Evolutionary conservation across 2,329 filamentous ascomycete species (phyloP), one percentile per base, ranked within the genome.

Genomic region (Colletotrichum zoysiae): DNA sequence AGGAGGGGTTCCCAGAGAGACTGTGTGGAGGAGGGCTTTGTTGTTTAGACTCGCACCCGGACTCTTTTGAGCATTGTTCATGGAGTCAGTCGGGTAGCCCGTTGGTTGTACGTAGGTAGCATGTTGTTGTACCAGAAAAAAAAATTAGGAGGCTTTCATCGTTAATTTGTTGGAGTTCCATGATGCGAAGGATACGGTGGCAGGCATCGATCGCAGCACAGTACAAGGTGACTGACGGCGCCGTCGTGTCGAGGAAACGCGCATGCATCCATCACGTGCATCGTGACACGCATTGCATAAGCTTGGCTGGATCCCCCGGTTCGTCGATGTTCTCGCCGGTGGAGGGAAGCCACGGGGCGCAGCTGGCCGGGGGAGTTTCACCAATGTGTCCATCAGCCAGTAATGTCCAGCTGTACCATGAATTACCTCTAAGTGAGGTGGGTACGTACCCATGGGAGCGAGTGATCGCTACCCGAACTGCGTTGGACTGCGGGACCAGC

Each of bases 51-150:
- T 59, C 65, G 65, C 60, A 55, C 65, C 51, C 66, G 55, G 69
- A 58, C 60, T 70, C 65, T 60, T 64, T 57, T 56, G 67, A 72
- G 70, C 70, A 72, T 70, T 26, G 46, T 65, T 71, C 60, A 65
- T 60, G 60, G 70, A 72, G 70, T 70, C 66, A 72, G 70, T 70
- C 66, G 55, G 60, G 53, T 70, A 51, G 58, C 65, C 55, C 55
- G 35, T 60, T 65, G 42, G 30, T 38, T 72, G 70, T 72, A 71
- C 69, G 53, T 71, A 69, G 59, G 53, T 71, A 70, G 64, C 53
- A 70, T 72, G 26, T 70, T 50, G 60, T 72, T 50, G 66, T 72
- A 72, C 60, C 48, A 72, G 65, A 72, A 72, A 70, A 72, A 70
- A 71, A 71, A 30, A 30, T 30, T 56, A 65, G 70, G 65, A 72